These are phyloP conservation scores for Mycena sp. DNA, from an alignment of 1,284 basidiomycete species.

Conservation along the genomic window DNA sequence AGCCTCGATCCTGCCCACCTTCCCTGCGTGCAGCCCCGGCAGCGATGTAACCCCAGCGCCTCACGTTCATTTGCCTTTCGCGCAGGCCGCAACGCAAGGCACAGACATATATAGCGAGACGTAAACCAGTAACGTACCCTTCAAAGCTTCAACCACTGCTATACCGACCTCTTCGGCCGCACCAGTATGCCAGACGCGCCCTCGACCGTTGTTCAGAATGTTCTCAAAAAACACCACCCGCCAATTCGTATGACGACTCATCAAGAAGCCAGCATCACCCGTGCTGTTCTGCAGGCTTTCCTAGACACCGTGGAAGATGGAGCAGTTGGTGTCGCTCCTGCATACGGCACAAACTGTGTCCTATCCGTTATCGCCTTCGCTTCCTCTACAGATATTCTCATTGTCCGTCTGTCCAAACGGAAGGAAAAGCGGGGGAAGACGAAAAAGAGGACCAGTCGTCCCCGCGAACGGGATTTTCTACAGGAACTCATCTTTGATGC, in stretches of 20 bases:
- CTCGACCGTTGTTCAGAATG: constrained; percentile 37
- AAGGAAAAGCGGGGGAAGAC: constrained; percentile 17
- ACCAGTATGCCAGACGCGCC: constrained; percentile 9
- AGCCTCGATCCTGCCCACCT: constrained; percentile 1
- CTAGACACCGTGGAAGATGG: constrained; percentile 33
- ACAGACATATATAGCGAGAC: neutral
- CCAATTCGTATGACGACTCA: constrained; percentile 35
- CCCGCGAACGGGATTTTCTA: constrained; percentile 18
- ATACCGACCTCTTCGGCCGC: neutral
- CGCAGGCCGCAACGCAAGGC: neutral
- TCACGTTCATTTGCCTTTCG: constrained; percentile 12
- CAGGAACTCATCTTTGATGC: constrained; percentile 50
- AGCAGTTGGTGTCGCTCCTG: constrained; percentile 50
- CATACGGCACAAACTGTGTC: constrained; percentile 44
- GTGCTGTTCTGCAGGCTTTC: constrained; percentile 37
- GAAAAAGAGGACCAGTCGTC: neutral
- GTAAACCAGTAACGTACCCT: neutral
- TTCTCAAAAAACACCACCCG: constrained; percentile 38
- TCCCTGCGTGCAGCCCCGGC: neutral
- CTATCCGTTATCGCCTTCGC: constrained; percentile 50
- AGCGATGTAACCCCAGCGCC: neutral
- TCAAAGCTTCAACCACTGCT: neutral
- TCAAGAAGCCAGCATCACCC: constrained; percentile 36
- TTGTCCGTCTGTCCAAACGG: constrained; percentile 42
- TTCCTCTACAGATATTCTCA: constrained; percentile 41